phyloP scores from a whole-genome alignment of 169 alveolate species.

The Miamiensis avidus region DNA sequence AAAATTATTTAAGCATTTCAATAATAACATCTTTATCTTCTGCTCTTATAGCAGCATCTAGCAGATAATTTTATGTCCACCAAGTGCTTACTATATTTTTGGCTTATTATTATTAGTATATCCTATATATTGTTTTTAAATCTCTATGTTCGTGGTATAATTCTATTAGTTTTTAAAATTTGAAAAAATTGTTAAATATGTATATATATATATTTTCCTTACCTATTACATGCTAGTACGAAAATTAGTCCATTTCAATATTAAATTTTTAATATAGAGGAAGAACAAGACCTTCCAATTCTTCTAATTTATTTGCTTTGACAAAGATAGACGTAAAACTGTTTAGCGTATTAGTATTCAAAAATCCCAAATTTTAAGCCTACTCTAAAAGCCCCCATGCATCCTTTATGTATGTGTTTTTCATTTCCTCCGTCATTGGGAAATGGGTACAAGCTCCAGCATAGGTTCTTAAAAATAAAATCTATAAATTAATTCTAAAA shows the following conservation, averaged over 20 bases:
- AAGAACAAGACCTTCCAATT: constrained; percentile 56
- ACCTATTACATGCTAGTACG: constrained; percentile 49
- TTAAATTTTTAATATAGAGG: constrained; percentile 59
- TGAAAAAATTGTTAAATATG: too few species aligned
- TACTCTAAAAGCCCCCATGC: constrained; percentile 54
- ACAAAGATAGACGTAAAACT: constrained; percentile 42
- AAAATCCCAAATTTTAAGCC: constrained; percentile 37
- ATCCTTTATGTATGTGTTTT: constrained; percentile 51
- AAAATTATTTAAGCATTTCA: constrained; percentile 23
- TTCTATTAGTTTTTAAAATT: constrained; percentile 18
- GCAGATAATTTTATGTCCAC: constrained; percentile 9
- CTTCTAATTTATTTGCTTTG: constrained; percentile 48
- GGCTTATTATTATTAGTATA: constrained; percentile 8
- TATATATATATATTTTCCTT: neutral
- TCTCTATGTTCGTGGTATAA: constrained; percentile 30
- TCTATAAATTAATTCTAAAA: neutral
- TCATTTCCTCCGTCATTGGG: constrained; percentile 31
- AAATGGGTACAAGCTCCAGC: constrained; percentile 52
- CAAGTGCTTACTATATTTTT: constrained; percentile 23
- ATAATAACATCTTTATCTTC: constrained; percentile 25
- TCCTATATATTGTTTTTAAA: constrained; percentile 3
- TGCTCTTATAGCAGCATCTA: constrained; percentile 33
- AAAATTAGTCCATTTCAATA: constrained; percentile 44
- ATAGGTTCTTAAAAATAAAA: constrained; percentile 38
- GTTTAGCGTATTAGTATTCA: constrained; percentile 33